Evolutionary conservation across 441 rosid genomes (phyloP), one percentile per base, ranked within the genome.

Genomic region (Gossypium gossypioides): DNA sequence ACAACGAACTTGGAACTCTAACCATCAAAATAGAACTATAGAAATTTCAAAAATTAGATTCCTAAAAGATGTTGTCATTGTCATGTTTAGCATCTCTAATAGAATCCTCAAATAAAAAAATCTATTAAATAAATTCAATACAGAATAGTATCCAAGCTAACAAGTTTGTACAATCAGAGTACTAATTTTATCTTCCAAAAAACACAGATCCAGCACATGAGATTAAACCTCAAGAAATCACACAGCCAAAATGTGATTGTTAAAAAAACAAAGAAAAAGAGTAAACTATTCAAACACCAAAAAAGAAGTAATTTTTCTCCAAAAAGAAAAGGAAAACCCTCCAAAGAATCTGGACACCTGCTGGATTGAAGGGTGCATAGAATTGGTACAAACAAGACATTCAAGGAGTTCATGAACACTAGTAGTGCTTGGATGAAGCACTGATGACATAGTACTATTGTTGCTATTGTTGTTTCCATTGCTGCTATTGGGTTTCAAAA

Each of bases 401-500:
- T 37, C 44, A 37, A 37, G 44, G 44, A 8, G 44, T 37, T 37
- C 12, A 37, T 37, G 12, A 37, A 8, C 44, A 37, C 3, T 37
- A 37, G 44, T 37, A 37, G 44, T 37, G 44, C 12, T 37, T 37
- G 58, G 9, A 67, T 84, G 89, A 76, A 82, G 77, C 44, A 81
- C 82, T 0, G 87, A 79, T 61, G 88, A 64, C 42, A 77, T 77
- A 71, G 57, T 61, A 51, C 69, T 70, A 72, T 76, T 88, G 79
- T 46, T 52, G 76, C 44, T 37, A 37, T 46, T 82, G 58, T 19
- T 54, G 58, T 50, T 50, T 72, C 42, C 78, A 68, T 73, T 75
- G 61, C 42, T 77, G 68, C 46, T 72, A 48, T 82, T 91, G 70
- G 85, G 82, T 78, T 91, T 91, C 18, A 93, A 76, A 76, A 82